These are phyloP conservation scores for Cryptosporidium andersoni DNA, from an alignment of 169 alveolate genomes.

Conservation along the genomic window DNA sequence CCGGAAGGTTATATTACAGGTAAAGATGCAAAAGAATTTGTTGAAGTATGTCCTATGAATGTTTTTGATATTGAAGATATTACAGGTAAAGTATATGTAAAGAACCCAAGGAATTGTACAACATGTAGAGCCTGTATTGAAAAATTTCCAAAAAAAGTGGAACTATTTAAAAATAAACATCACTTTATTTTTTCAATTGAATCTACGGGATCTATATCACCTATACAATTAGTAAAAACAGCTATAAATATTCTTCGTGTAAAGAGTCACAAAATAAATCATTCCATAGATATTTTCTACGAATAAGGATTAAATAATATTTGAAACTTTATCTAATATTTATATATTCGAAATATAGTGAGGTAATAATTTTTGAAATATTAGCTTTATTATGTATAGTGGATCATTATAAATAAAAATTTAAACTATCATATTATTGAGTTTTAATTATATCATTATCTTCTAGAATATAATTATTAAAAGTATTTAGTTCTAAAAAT, in stretches of 20 bases:
- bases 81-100: constrained; percentile 84
- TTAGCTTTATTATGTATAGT: too few relatives aligned
- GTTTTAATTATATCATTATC: not conserved
- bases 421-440: not conserved
- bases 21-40: constrained; percentile 89
- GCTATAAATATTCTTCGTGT: constrained; percentile 74
- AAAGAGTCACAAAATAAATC: constrained; percentile 73
- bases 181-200: constrained; percentile 86
- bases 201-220: constrained; percentile 81
- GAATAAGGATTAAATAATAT: constrained; percentile 1
- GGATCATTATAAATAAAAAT: not conserved
- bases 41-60: constrained; percentile 91
- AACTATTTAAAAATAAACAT: constrained; percentile 82
- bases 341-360: not conserved
- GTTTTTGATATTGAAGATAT: constrained; percentile 92
- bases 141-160: constrained; percentile 82
- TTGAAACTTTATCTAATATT: not conserved
- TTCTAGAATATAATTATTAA: not conserved
- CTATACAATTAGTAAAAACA: constrained; percentile 77
- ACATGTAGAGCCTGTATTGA: constrained; percentile 98
- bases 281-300: constrained; percentile 63
- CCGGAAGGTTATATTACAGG: constrained; percentile 80
- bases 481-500: constrained; percentile 17
- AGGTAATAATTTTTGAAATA: too few relatives aligned
- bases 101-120: constrained; percentile 92